Conservation (phyloP, 140 eudicot genomes). For the Anethum foeniculum region DNA sequence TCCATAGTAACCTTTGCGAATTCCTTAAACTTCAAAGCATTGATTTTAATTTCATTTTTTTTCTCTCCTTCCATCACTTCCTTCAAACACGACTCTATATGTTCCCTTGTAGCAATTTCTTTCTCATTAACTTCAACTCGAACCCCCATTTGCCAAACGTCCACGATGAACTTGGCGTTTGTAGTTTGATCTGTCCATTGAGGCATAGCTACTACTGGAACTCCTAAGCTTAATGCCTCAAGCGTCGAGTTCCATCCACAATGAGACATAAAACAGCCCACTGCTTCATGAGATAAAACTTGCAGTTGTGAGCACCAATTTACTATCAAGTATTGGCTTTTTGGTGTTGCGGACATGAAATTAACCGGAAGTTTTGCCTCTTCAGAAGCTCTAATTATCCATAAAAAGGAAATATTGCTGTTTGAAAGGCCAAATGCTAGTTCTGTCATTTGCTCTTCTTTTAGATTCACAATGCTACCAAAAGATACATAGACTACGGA, state of each 20-base stretch:
- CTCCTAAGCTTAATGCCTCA: neutral
- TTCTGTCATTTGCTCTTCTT: constrained; percentile 7
- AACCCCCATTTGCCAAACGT: neutral
- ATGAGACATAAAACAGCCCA: neutral
- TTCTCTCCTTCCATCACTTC: constrained; percentile 11
- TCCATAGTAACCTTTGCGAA: neutral
- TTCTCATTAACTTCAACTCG: neutral
- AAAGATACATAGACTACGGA: neutral
- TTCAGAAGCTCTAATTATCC: constrained; percentile 1
- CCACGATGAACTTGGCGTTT: neutral
- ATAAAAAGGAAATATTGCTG: neutral
- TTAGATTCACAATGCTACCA: neutral
- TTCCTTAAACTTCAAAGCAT: constrained; percentile 8
- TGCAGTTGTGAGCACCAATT: neutral
- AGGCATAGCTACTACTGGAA: neutral
- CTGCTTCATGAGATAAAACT: neutral
- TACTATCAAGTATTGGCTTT: neutral
- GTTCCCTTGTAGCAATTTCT: constrained; percentile 4
- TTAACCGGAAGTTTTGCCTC: neutral
- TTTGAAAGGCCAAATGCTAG: constrained; percentile 7
- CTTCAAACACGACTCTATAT: neutral
- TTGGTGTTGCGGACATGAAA: neutral
- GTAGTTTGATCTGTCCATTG: constrained; percentile 9
- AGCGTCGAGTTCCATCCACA: constrained; percentile 8
- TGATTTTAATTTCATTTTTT: neutral